Base-by-base conservation (phyloP, 2,329 filamentous ascomycete genomes). In the Claviceps arundinis region DNA sequence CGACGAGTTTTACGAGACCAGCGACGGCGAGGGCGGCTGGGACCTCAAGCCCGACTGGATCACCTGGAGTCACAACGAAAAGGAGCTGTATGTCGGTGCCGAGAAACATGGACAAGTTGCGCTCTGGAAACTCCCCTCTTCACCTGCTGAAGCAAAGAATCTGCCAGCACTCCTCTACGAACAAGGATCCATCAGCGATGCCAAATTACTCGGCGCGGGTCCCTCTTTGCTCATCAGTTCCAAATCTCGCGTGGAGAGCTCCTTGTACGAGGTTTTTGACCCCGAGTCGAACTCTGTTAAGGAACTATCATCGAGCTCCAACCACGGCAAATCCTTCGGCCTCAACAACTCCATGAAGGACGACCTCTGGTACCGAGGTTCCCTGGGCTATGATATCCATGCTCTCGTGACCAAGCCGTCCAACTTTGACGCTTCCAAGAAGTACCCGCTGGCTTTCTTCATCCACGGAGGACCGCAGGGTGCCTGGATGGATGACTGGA, bases 391-490 rank as follows among this genome's bases (percentile, higher is more conserved):
- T 55, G 68, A 79, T 37, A 77, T 87, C n/a, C 85, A 89, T 58
- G 82, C 84, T 0, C 78, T 85, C 62, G 78, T 71, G 42, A 70
- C 88, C 58, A 80, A 77, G 54, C 85, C 82, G 0, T 82, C 80
- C 0, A 57, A 76, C 59, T 94, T 91, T 62, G 76, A 87, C 61
- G 67, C 75, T 8, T 72, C 67, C 17, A 84, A 88, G 66, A 89
- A 80, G 57, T 94, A 91, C 61, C 89, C 89, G 0, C 73, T 95
- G 4, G 80, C 85, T 2, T 84, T 89, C 62, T 70, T 90, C 43
- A 86, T 94, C 56, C 89, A 95, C 61, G 89, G 89, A 51, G 89
- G 89, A 0, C 88, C 88, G 0, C 87, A 93, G 64, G 80, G 82
- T 22, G 80, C 86, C 0, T 91, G 86, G 84, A 70, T 67, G 37